Evolutionary conservation across 306 rosid genomes (phyloP), one percentile per base, ranked within the genome.

Genomic region (Prunus kanzakura): DNA sequence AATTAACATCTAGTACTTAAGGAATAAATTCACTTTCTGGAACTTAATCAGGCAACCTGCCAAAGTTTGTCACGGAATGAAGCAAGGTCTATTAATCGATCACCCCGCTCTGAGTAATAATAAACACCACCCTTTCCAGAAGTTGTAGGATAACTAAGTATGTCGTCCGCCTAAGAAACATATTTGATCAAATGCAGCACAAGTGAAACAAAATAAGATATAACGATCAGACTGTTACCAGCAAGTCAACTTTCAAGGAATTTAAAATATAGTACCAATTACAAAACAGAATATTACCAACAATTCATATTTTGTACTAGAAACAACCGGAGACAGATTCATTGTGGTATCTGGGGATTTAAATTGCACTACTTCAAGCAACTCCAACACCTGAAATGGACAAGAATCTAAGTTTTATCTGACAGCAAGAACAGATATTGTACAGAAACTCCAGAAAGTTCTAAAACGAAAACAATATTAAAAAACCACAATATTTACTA

Each of bases 51-150:
- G 84, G 84, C 29, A 50, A 90, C 98, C 98, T 89, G 98, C 98
- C 96, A 95, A 86, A 95, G 93, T 84, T 85, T 89, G 87, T 90
- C 93, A 61, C 91, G 88, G 79, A 92, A 88, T 54, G 97, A 86
- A 55, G 93, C 83, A 22, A 95, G 92, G 76, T 92, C 97, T 80
- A 95, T 92, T 52, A 95, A 83, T 61, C 98, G 88, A 78, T 95
- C 98, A 71, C 96, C 97, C 74, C 98, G 88, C 91, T 95, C 98
- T 47, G 98, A 92, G 85, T 89, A 95, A 80, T 89, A 92, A 85
- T 90, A 89, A 71, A 95, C 87, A 83, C 93, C 93, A 63, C 95
- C 96, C 84, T 87, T 95, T 75, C 89, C 91, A 73, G 93, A 89
- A 80, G 84, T 92, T 72, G 91, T 87, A 23, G 96, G 88, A 86